Base-by-base conservation (phyloP, 305 asterid species). In the Vinca major region DNA sequence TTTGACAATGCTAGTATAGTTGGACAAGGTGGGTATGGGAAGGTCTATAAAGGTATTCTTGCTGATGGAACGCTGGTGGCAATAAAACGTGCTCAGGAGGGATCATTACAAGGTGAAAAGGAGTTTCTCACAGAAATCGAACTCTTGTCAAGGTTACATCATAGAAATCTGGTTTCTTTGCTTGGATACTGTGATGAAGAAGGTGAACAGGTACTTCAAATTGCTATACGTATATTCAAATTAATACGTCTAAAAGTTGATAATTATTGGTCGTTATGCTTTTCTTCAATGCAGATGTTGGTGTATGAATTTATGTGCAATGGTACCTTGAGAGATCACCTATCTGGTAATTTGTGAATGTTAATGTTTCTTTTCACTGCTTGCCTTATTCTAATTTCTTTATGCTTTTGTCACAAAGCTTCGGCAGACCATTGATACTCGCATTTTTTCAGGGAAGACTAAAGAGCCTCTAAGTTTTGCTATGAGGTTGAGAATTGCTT, bases 21-120 rank as follows among this genome's bases (percentile, higher is more conserved):
- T 48, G 99, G 99, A 62, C 83, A 86, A 75, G 99, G 99, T 73
- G 99, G 99, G 40, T 94, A 91, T 47, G 99, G 99, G 21, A 86
- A 81, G 72, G 99, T 94, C 47, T 88, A 91, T 60, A 82, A 81
- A 83, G 98, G 99, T 69, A 79, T 80, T 80, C 86, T 94, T 37
- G 80, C 87, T 44, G 88, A 89, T 78, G 95, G 96, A 64, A 84
- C 88, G 8, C 73, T 82, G 47, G 99, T 94, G 64, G 99, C 99
- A 68, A 77, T 94, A 78, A 94, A 94, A 71, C 97, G 96, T 21
- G 97, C 99, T 56, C 86, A 78, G 71, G 95, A 86, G 84, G 98
- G 97, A 64, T 91, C 99, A 0, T 63, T 94, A 68, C 99, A 94
- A 77, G 99, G 98, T 37, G 96, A 91, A 72, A 89, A 80, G 79